A percentile compares a stretch with the other conserved stretches of the same genome.
phyloP scores from a whole-genome alignment of 2,329 filamentous ascomycete genomes.

The Gaeumannomyces sp. region DNA sequence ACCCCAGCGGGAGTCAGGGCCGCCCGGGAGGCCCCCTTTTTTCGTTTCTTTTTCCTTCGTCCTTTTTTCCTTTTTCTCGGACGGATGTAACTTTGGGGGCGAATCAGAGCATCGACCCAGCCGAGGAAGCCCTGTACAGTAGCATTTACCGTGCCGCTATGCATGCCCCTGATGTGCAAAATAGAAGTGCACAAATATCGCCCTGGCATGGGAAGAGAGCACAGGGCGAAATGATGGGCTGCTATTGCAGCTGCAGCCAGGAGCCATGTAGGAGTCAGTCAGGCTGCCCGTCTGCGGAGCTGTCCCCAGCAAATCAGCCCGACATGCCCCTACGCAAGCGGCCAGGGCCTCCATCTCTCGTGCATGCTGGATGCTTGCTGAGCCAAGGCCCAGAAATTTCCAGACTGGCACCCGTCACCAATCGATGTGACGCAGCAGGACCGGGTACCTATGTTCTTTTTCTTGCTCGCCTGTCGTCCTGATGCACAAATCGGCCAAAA shows the following conservation, averaged over 20 bases:
- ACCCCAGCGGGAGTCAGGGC: background rate
- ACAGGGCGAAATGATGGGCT: background rate
- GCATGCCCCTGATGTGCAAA: background rate
- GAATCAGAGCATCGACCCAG: background rate
- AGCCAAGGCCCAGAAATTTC: background rate
- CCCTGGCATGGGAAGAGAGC: background rate
- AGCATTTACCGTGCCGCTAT: background rate
- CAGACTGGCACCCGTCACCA: background rate
- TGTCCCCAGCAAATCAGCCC: background rate
- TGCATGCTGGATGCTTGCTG: too few relatives aligned
- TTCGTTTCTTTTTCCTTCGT: background rate
- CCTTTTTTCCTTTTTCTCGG: background rate
- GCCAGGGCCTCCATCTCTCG: background rate
- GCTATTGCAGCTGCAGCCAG: background rate
- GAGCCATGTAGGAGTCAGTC: background rate
- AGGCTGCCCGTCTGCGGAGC: background rate
- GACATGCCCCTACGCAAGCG: background rate
- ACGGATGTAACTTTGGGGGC: background rate
- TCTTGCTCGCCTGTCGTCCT: background rate
- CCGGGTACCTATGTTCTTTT: background rate
- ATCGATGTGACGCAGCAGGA: background rate
- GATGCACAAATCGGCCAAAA: background rate
- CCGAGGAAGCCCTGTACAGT: background rate
- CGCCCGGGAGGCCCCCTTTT: background rate
- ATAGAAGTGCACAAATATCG: background rate